Evolutionary conservation across 139 green algal species (phyloP), one percentile per base, ranked within the genome.

Genomic region (Haematococcus lacustris): DNA sequence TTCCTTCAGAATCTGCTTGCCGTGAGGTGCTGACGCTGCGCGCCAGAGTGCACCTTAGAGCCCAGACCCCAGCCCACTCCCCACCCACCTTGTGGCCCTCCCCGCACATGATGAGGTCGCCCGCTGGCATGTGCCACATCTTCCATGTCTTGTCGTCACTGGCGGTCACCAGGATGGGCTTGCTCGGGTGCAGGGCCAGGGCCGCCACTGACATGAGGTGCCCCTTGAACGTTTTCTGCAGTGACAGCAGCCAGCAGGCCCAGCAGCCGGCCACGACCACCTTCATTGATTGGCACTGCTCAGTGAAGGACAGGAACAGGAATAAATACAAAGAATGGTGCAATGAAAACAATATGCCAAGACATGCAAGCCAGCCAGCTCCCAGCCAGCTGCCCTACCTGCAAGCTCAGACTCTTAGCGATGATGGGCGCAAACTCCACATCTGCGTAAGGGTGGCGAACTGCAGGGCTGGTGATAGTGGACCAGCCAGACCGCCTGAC

Each of bases 171-270:
- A 93, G 70, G 69, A 95, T 86, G 43, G 89, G 85, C 78, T 93
- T 93, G 64, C 51, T 90, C 28, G 91, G 89, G 79, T 95, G 90
- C 71, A 97, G 70, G n/a, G 83, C 84, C 32, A 94, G 33, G 67
- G 83, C 82, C 28, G 81, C 83, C 39, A 88, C 76, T 1, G 69
- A 76, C 73, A 87, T 57, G 35, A 85, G 51, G 69, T 90, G 85
- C 32, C 83, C 85, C 83, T 91, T 93, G 82, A 95, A 92, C 3
- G 85, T 92, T 68, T 92, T 91, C 28, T 78, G 60, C 30, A 88
- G 78, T 39, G 70, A 69, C 3, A 68, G 60, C n/a, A n/a, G 41
- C n/a, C n/a, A n/a, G n/a, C n/a, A n/a, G n/a, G n/a, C n/a, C n/a
- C n/a, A n/a, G n/a, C n/a, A n/a, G n/a, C n/a, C n/a, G n/a, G n/a